Percentiles rank a stretch among this genome's conserved stretches.
Evolutionary conservation across 306 rosid species (phyloP).

Genomic region (Cyclanthera cordifolia): DNA sequence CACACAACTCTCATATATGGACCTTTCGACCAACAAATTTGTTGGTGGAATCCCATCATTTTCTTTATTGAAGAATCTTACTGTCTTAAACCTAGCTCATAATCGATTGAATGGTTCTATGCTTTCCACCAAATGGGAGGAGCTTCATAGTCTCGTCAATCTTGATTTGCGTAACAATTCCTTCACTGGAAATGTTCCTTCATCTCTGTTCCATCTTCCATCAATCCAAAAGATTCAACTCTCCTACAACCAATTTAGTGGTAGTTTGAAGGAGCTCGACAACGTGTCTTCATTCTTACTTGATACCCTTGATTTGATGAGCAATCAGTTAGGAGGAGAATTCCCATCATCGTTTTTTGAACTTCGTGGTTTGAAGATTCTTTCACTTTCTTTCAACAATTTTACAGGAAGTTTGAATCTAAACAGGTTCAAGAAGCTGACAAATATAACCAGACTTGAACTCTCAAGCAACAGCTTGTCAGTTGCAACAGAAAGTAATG

Average conservation of each 20-base stretch:
- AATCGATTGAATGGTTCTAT: conserved; percentile 21
- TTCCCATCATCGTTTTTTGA: conserved; percentile 20
- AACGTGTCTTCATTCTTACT: not conserved
- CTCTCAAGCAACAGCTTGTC: conserved; percentile 33
- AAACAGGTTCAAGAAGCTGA: not conserved
- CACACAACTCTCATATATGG: conserved; percentile 11
- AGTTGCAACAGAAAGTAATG: not conserved
- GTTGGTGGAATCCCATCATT: conserved; percentile 25
- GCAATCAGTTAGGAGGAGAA: conserved; percentile 36
- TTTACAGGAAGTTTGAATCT: conserved; percentile 25
- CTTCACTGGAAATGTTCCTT: conserved; percentile 19
- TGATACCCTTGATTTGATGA: conserved; percentile 35
- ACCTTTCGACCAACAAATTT: not conserved
- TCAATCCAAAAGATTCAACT: conserved; percentile 13
- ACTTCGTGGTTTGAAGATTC: conserved; percentile 10
- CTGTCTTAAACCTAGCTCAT: conserved; percentile 8
- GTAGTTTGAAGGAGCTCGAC: not conserved
- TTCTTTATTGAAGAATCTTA: conserved; percentile 11
- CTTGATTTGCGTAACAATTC: conserved; percentile 19
- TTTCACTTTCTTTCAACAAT: conserved; percentile 31
- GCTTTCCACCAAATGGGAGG: conserved; percentile 16
- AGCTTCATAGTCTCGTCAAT: conserved; percentile 10
- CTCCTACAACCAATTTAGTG: conserved; percentile 13
- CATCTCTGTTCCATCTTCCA: conserved; percentile 17
- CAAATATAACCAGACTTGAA: conserved; percentile 21